A percentile compares a stretch with the other conserved stretches of the same genome.
Conservation (phyloP, 1,284 basidiomycete genomes). For the Sphaerobolus stellatus region DNA sequence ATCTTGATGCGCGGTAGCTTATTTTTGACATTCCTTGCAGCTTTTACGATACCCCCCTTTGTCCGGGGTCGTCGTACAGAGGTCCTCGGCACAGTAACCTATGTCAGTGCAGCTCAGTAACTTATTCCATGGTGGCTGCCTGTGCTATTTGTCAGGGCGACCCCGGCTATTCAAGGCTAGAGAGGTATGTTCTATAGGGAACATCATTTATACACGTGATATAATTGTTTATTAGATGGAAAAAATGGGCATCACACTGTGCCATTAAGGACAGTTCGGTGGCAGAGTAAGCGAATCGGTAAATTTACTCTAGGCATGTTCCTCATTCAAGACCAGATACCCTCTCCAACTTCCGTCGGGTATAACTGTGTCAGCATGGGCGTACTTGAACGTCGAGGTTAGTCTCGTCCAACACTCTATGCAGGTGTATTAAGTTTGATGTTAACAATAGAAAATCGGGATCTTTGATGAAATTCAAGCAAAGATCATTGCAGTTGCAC, state of each 20-base stretch:
- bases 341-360: neutral
- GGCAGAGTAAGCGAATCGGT: neutral
- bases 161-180: neutral
- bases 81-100: neutral
- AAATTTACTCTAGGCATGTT: neutral
- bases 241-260: neutral
- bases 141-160: neutral
- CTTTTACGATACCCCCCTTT: neutral
- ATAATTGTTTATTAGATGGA: neutral
- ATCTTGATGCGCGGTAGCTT: neutral
- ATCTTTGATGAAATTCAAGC: too few species aligned
- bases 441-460: too few species aligned
- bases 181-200: neutral
- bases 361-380: neutral
- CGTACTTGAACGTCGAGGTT: neutral
- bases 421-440: too few species aligned
- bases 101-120: constrained; percentile 1
- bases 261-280: neutral
- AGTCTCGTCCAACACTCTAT: neutral
- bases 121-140: neutral
- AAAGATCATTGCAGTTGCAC: too few species aligned
- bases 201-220: neutral
- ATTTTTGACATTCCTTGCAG: neutral
- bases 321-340: neutral
- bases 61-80: neutral